Evolutionary conservation across 2,329 filamentous ascomycete species (phyloP).

Genomic region (Claviceps sp.): DNA sequence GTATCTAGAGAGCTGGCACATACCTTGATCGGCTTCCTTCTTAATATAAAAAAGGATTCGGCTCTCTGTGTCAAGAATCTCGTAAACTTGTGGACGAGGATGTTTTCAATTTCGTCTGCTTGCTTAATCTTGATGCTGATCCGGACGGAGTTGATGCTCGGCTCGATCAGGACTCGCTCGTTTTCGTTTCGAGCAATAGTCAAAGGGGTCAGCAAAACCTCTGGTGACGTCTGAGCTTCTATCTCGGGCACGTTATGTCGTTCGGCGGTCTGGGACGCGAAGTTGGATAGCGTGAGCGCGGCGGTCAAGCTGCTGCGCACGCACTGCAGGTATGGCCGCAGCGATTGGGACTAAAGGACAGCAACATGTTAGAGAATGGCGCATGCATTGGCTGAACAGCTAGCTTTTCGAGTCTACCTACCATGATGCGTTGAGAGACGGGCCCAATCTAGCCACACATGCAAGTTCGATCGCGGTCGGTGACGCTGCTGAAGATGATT

Average conservation of each 20-base stretch:
- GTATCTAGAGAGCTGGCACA: slow-evolving; percentile 10
- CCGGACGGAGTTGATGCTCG: slow-evolving; percentile 90
- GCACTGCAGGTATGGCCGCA: slow-evolving; percentile 91
- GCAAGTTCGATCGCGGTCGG: slow-evolving; percentile 4
- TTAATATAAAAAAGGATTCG: slow-evolving; percentile 91
- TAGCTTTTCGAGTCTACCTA: not conserved
- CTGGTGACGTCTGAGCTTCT: slow-evolving; percentile 82
- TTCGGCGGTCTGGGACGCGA: slow-evolving; percentile 92
- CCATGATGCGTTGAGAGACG: not conserved
- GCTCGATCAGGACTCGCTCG: slow-evolving; percentile 90
- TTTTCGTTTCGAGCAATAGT: slow-evolving; percentile 92
- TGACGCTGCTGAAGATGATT: slow-evolving; percentile 7
- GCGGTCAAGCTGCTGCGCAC: slow-evolving; percentile 90
- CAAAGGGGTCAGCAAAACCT: slow-evolving; percentile 84
- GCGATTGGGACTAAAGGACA: slow-evolving; percentile 69
- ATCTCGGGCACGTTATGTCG: slow-evolving; percentile 97
- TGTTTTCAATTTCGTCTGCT: slow-evolving; percentile 96
- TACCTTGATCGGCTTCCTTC: slow-evolving; percentile 91
- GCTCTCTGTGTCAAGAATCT: slow-evolving; percentile 91
- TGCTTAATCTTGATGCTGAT: slow-evolving; percentile 99
- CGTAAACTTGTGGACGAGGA: slow-evolving; percentile 96
- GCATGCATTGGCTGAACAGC: too few relatives aligned
- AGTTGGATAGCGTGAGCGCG: slow-evolving; percentile 80
- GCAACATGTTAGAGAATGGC: not conserved
- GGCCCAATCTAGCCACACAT: not conserved